These are phyloP conservation scores for Capsicum chinense DNA, from an alignment of 257 asterid species.

Conservation along the genomic window DNA sequence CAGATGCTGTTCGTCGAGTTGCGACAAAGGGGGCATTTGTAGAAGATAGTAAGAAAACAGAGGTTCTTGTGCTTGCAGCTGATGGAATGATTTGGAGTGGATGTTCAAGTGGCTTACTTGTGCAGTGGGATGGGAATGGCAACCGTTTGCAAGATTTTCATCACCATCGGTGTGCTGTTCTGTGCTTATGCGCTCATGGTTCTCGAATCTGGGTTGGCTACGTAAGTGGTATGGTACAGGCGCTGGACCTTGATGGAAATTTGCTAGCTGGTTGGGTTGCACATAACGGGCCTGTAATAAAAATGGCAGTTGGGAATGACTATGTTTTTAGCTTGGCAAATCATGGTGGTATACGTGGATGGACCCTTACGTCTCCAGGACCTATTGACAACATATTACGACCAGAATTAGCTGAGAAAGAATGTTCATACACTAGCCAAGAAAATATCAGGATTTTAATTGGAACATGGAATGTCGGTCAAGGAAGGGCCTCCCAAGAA, in stretches of 20 bases:
- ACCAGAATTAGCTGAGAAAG: conserved; percentile 60
- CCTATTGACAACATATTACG: conserved; percentile 71
- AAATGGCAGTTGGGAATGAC: conserved; percentile 68
- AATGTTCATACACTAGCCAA: conserved; percentile 55
- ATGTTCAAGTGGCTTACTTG: conserved; percentile 73
- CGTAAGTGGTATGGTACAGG: conserved; percentile 78
- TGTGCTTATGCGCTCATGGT: conserved; percentile 74
- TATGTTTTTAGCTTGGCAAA: conserved; percentile 81
- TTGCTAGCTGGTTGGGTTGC: conserved; percentile 77
- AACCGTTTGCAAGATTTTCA: conserved; percentile 72
- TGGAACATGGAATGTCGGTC: conserved; percentile 99
- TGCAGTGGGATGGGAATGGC: conserved; percentile 98
- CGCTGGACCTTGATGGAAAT: conserved; percentile 82
- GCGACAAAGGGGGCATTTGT: conserved; percentile 78
- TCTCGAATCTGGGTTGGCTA: conserved; percentile 89
- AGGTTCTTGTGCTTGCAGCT: conserved; percentile 69
- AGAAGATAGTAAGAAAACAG: conserved; percentile 81
- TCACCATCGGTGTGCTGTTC: conserved; percentile 79
- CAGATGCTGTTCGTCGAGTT: conserved; percentile 95
- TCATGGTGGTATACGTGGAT: conserved; percentile 97
- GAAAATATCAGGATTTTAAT: conserved; percentile 65
- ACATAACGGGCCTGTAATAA: conserved; percentile 85
- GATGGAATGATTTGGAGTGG: conserved; percentile 95
- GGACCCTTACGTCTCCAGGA: conserved; percentile 92
- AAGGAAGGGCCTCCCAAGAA: conserved; percentile 91